Base-by-base conservation (phyloP, 1,139 yeast species). In the Yamadazyma buinensis region DNA sequence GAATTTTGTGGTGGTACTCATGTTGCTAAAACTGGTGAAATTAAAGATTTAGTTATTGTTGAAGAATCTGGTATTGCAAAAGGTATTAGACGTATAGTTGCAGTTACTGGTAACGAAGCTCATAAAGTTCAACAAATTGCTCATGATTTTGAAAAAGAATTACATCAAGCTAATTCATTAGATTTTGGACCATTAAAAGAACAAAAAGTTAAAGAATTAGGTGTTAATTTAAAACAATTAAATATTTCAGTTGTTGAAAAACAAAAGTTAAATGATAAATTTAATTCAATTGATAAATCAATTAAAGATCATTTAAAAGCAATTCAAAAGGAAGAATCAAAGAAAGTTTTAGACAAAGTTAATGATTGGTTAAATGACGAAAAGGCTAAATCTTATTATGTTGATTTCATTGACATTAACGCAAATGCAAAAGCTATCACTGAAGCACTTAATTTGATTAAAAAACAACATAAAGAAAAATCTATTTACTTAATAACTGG, bases 1-100 rank as follows among this genome's bases (percentile, higher is more conserved):
- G 99, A 94, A 67, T 90, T 92, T 72, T 92, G 99, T 66, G 99
- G 99, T 65, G 99, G 99, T 64, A 92, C 98, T 13, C 99, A 92
- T 55, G 97, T 92, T 46, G 75, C 78, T 35, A 82, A 83, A 60
- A 90, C 98, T 15, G 85, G 92, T 41, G 98, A 92, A 44, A 94
- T 92, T 58, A 88, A 88, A 61, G 92, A 85, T 50, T 77, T 92
- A 47, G 85, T 92, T 29, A 75, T 92, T 37, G 70, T 83, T 46
- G 99, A 92, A 70, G 99, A 92, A 65, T 78, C 88, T 43, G 98
- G 98, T 64, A 92, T 92, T 60, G 97, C 98, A 43, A 92, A 92
- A 70, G 99, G 99, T 63, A 87, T 86, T 44, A 80, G 99, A 67
- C 87, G 99, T 74, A 84, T 92, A 57, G 96, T 92, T 41, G 97